phyloP scores from a whole-genome alignment of 1,284 basidiomycete genomes.

The Trametes sp. region DNA sequence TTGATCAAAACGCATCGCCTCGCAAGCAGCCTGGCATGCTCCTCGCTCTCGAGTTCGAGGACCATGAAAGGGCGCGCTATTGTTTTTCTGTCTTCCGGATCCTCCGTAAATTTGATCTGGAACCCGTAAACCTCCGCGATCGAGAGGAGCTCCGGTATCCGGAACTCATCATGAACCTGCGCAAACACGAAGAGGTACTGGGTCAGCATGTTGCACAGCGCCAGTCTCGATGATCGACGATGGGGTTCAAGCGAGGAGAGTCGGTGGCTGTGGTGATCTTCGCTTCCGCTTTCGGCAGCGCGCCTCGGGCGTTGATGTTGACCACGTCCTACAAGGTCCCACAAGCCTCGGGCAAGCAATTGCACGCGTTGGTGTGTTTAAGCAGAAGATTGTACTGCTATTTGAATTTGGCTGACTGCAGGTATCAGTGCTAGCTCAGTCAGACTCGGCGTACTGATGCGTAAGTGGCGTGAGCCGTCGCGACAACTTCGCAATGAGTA shows the following conservation, averaged over 20 bases:
- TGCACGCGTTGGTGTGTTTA: too few relatives aligned
- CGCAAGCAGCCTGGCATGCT: slow-evolving; percentile 78
- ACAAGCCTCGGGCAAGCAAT: not conserved
- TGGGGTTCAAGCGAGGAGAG: not conserved
- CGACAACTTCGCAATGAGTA: not conserved
- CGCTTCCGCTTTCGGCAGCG: slow-evolving; percentile 9
- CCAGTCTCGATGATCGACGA: not conserved
- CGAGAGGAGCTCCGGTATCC: slow-evolving; percentile 81
- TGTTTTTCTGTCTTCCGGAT: slow-evolving; percentile 54
- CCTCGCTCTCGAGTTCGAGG: slow-evolving; percentile 72
- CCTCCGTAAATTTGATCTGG: slow-evolving; percentile 52
- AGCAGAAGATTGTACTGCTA: too few relatives aligned
- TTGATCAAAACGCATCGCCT: slow-evolving; percentile 86
- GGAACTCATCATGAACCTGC: slow-evolving; percentile 81
- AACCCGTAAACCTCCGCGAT: slow-evolving; percentile 74
- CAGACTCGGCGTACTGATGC: not conserved
- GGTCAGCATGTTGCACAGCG: slow-evolving; percentile 20
- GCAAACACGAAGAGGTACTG: slow-evolving; percentile 81
- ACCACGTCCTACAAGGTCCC: not conserved
- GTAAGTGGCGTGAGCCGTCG: not conserved
- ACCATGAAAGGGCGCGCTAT: slow-evolving; percentile 76
- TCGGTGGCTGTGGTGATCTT: slow-evolving; percentile 12
- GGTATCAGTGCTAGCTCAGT: too few relatives aligned
- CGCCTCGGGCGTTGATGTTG: not conserved
- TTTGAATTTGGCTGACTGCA: too few relatives aligned